Base-by-base conservation (phyloP, 1,284 basidiomycete genomes). In the Psilocybe mexicana region DNA sequence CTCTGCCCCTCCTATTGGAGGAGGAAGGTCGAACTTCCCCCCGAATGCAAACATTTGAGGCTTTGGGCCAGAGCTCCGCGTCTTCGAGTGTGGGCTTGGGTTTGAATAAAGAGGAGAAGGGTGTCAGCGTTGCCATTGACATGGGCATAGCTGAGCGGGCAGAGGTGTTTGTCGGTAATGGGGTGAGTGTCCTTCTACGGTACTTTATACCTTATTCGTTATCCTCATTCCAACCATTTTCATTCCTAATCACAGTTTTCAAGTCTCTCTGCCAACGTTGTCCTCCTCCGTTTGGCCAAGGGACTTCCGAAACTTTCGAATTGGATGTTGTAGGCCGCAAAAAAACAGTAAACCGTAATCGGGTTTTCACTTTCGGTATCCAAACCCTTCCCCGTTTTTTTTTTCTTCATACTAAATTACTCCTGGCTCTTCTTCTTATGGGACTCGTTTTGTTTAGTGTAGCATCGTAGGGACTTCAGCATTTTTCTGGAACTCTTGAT, bases 91-190 rank as follows among this genome's bases (percentile, higher is more conserved):
- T 18, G 30, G 5, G 24, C 28, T 30, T 25, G 23, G 43, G 56
- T 42, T 2, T 55, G 44, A 63, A 47, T 26, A 58, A 71, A 58
- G 76, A 79, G 52, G 83, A 88, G 65, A 72, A 71, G 25, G 76
- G 84, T 45, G 80, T 90, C 0, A 76, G 76, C 18, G 81, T 83
- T 62, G 86, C 82, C 6, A 81, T 90, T 12, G 88, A 90, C 70
- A 88, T 88, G 84, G 86, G 83, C 26, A 80, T 91, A 35, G 88
- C 84, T 1, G 79, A 87, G 64, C 74, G 80, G 50, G 83, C 86
- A 0, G 85, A 87, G 60, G 83, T 89, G 56, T 90, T 90, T 70
- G 74, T 91, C 12, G 88, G 88, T 1, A 94, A 93, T 65, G 92
- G 89, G 70, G 87, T 90, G 67, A 71, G 86, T 77, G n/a, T 57